Conservation (phyloP, 2,329 filamentous ascomycete genomes). For the Intubia oerlemansii region DNA sequence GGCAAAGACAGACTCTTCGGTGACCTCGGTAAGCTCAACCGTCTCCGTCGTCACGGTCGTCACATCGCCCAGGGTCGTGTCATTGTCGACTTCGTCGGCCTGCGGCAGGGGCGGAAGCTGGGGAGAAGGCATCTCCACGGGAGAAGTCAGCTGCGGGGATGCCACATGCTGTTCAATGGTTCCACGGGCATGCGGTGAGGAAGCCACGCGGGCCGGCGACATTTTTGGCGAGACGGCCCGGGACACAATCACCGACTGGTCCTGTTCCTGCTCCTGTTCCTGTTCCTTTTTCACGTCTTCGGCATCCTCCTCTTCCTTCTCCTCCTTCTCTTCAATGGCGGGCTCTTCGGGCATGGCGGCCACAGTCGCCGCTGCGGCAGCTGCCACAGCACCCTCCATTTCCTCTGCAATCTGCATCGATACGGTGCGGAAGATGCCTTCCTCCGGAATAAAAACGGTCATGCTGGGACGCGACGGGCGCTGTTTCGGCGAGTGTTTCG, state of each 20-base stretch:
- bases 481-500: constrained; percentile 1
- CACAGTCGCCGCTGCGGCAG: constrained; percentile 10
- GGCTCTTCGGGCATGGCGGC: constrained; percentile 8
- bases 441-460: constrained; percentile 36
- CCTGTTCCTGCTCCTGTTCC: too few species aligned
- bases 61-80: constrained; percentile 15
- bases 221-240: too few species aligned
- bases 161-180: too few species aligned
- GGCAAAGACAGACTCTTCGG: constrained; percentile 28
- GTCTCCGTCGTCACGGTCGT: constrained; percentile 5
- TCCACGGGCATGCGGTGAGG: too few species aligned
- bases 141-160: too few species aligned
- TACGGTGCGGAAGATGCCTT: constrained; percentile 41
- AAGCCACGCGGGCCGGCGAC: too few species aligned
- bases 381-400: constrained; percentile 13
- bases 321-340: neutral
- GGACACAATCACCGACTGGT: too few species aligned
- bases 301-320: neutral
- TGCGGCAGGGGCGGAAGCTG: too few species aligned
- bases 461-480: constrained; percentile 16
- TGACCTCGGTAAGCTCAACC: constrained; percentile 1
- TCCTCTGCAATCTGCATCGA: constrained; percentile 29
- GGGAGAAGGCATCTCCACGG: too few species aligned
- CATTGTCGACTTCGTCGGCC: constrained; percentile 12
- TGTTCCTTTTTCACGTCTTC: too few species aligned